Conservation (phyloP, 2,329 filamentous ascomycete genomes). For the Delphinella strobiligena region DNA sequence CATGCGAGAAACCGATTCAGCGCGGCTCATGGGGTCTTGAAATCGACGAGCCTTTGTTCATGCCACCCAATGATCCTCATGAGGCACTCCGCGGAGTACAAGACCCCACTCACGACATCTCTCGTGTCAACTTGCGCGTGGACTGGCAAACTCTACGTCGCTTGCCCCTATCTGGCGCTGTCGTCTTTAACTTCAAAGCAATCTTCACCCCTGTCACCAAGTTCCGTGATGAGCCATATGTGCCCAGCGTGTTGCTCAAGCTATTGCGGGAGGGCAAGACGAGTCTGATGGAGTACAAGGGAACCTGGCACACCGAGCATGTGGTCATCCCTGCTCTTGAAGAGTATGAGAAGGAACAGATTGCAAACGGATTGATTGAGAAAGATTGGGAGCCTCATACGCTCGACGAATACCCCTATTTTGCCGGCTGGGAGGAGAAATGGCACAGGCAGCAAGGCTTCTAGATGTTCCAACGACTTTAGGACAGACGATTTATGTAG, state of each 20-base stretch:
- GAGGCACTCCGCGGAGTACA: conserved; percentile 49
- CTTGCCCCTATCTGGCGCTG: conserved; percentile 59
- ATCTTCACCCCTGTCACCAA: conserved; percentile 64
- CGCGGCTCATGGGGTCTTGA: conserved; percentile 77
- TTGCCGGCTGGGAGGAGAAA: conserved; percentile 62
- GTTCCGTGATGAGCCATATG: conserved; percentile 58
- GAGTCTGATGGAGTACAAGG: conserved; percentile 66
- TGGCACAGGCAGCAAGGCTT: conserved; percentile 57
- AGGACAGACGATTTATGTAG: too few species aligned
- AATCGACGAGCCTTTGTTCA: conserved; percentile 60
- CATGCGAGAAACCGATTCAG: conserved; percentile 64
- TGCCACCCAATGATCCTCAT: conserved; percentile 56
- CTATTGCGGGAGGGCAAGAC: conserved; percentile 60
- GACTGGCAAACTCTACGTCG: conserved; percentile 83
- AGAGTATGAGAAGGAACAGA: conserved; percentile 54
- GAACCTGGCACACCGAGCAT: conserved; percentile 68
- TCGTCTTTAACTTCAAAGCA: conserved; percentile 84
- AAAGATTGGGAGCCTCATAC: conserved; percentile 56
- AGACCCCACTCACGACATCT: conserved; percentile 40
- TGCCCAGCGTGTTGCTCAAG: conserved; percentile 58
- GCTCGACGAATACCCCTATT: conserved; percentile 64
- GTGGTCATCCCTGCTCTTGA: conserved; percentile 54
- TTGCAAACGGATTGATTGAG: conserved; percentile 46
- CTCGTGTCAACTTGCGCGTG: conserved; percentile 58
- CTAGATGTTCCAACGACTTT: too few species aligned